Evolutionary conservation across 139 green algal species (phyloP).

Genomic region (Monoraphidium neglectum): DNA sequence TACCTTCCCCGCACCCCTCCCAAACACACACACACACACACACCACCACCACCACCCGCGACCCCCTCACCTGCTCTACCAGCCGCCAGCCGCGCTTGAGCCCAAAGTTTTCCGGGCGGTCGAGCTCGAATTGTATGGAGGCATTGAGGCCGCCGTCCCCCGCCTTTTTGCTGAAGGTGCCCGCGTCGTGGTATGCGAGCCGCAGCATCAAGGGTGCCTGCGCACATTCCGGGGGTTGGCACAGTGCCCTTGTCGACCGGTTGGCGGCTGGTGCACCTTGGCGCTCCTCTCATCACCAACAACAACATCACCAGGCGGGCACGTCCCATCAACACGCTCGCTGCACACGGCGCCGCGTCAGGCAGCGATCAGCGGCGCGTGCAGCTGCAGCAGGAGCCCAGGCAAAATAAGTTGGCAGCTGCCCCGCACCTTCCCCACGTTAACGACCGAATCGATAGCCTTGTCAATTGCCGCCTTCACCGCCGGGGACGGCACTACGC

Average conservation of each 20-base stretch:
- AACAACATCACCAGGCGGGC: background rate
- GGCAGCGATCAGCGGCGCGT: background rate
- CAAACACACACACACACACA: background rate
- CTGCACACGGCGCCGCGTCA: background rate
- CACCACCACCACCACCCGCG: background rate
- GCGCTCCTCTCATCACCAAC: background rate
- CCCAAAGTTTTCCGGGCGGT: slow-evolving; percentile 84
- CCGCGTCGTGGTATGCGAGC: slow-evolving; percentile 89
- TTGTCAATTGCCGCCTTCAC: slow-evolving; percentile 37
- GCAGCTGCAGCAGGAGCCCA: background rate
- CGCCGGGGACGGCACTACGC: background rate
- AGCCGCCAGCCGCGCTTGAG: slow-evolving; percentile 79
- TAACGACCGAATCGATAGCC: slow-evolving; percentile 36
- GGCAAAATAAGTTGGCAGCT: background rate
- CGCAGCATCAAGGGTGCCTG: slow-evolving; percentile 79
- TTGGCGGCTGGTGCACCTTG: background rate
- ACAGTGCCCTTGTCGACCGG: too few relatives aligned
- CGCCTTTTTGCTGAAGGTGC: slow-evolving; percentile 52
- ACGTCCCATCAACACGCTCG: background rate
- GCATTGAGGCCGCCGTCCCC: slow-evolving; percentile 83
- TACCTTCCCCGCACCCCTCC: background rate
- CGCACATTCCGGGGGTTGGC: background rate
- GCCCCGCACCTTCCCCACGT: slow-evolving; percentile 47
- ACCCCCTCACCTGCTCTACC: slow-evolving; percentile 41
- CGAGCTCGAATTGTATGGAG: slow-evolving; percentile 82